phyloP scores from a whole-genome alignment of 768 basidiomycete genomes.

The Wakefieldia striispora region DNA sequence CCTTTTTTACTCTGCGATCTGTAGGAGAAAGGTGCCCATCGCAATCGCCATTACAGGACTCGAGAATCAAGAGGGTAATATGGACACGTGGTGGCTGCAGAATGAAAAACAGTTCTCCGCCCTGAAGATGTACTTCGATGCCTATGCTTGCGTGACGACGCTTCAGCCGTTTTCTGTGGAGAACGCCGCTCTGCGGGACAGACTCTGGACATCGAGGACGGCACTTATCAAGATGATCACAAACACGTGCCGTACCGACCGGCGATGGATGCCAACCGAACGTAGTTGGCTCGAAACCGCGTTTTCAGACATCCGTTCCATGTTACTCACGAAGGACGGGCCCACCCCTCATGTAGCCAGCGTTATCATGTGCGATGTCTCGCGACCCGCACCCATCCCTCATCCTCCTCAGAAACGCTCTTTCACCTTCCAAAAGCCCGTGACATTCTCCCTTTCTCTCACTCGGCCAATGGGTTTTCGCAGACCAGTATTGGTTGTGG shows the following conservation, averaged over 20 bases:
- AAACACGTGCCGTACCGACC: conserved; percentile 13
- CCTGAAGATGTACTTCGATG: conserved; percentile 27
- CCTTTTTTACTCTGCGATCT: conserved; percentile 40
- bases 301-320: conserved; percentile 18
- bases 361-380: conserved; percentile 25
- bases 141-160: conserved; percentile 35
- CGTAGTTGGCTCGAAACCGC: conserved; percentile 23
- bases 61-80: conserved; percentile 34
- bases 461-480: conserved; percentile 9
- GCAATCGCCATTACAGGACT: conserved; percentile 41
- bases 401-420: conserved; percentile 6
- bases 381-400: neutral
- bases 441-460: conserved; percentile 8
- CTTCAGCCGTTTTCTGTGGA: conserved; percentile 12
- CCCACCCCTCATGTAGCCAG: conserved; percentile 4
- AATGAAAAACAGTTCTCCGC: conserved; percentile 25
- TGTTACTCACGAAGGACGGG: conserved; percentile 11
- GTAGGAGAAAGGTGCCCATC: conserved; percentile 38
- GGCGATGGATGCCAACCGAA: conserved; percentile 25
- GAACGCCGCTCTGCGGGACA: conserved; percentile 10
- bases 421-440: conserved; percentile 16
- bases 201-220: conserved; percentile 21
- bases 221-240: conserved; percentile 20
- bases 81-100: conserved; percentile 34
- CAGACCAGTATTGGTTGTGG: conserved; percentile 8